Evolutionary conservation across 225 moss, liverwort and hornwort genomes (phyloP).

Genomic region (Antitrichia curtipendula): DNA sequence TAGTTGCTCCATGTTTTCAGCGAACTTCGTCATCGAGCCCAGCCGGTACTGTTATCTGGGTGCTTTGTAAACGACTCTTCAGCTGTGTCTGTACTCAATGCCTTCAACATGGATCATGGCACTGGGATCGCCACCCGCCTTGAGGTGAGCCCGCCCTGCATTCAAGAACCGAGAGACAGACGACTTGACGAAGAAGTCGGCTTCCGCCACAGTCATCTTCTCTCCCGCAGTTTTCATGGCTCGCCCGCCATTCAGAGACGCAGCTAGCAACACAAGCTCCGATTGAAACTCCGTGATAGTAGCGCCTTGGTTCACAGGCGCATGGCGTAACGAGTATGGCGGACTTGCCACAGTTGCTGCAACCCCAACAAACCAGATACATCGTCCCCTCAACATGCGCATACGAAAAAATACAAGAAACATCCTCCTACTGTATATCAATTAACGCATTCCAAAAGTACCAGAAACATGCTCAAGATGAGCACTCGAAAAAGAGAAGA

Average conservation of each 20-base stretch:
- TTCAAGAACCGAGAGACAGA: slow-evolving; percentile 22
- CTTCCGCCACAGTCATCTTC: slow-evolving; percentile 32
- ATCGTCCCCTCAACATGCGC: not conserved
- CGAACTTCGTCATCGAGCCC: not conserved
- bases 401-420: not conserved
- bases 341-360: slow-evolving; percentile 18
- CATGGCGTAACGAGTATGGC: slow-evolving; percentile 38
- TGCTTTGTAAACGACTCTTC: not conserved
- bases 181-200: slow-evolving; percentile 13
- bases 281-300: slow-evolving; percentile 38
- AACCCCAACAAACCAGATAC: not conserved
- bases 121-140: slow-evolving; percentile 29
- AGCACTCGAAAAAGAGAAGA: not conserved
- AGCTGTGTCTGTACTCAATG: not conserved
- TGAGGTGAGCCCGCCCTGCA: slow-evolving; percentile 17
- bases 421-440: not conserved
- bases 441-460: not conserved
- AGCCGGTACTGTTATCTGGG: not conserved
- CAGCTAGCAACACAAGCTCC: slow-evolving; percentile 30
- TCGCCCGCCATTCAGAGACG: slow-evolving; percentile 20
- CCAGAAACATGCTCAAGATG: not conserved
- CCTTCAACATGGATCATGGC: slow-evolving; percentile 11
- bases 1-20: not conserved
- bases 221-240: slow-evolving; percentile 15
- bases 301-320: slow-evolving; percentile 14